These are phyloP conservation scores for Mentha longifolia DNA, from an alignment of 257 asterid species.

Conservation along the genomic window DNA sequence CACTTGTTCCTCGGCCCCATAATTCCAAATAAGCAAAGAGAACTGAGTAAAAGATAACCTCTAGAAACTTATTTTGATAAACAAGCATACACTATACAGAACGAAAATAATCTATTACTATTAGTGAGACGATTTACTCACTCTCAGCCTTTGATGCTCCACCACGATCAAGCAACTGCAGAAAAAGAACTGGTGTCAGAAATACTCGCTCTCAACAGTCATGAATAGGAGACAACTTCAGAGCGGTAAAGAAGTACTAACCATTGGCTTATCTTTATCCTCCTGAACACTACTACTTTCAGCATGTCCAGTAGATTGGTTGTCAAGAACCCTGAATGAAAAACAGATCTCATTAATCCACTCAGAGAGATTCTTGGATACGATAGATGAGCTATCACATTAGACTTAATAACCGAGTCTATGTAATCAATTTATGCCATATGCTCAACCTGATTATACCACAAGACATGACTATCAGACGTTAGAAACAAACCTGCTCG, in stretches of 20 bases:
- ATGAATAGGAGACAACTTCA: constrained; percentile 24
- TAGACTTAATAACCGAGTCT: neutral
- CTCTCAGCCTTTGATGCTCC: constrained; percentile 64
- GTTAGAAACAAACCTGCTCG: constrained; percentile 53
- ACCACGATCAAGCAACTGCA: constrained; percentile 58
- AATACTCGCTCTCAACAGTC: constrained; percentile 4
- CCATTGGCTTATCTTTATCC: constrained; percentile 51
- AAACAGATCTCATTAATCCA: constrained; percentile 26
- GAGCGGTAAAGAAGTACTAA: constrained; percentile 41
- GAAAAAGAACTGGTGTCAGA: constrained; percentile 17
- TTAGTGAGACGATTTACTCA: constrained; percentile 47
- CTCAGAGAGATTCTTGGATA: constrained; percentile 18
- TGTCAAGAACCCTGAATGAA: constrained; percentile 54
- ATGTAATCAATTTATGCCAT: constrained; percentile 26
- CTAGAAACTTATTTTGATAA: constrained; percentile 1
- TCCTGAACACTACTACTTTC: constrained; percentile 49
- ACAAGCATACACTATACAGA: constrained; percentile 10
- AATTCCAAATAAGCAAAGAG: constrained; percentile 1
- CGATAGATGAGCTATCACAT: constrained; percentile 18
- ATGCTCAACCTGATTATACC: constrained; percentile 28
- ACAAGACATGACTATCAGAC: constrained; percentile 25
- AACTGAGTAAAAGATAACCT: constrained; percentile 3
- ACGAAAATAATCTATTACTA: constrained; percentile 30
- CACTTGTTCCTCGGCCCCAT: constrained; percentile 15
- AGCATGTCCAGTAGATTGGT: constrained; percentile 48